Evolutionary conservation across 2,329 filamentous ascomycete genomes (phyloP).

Genomic region (Calonectria pseudoreteaudii): DNA sequence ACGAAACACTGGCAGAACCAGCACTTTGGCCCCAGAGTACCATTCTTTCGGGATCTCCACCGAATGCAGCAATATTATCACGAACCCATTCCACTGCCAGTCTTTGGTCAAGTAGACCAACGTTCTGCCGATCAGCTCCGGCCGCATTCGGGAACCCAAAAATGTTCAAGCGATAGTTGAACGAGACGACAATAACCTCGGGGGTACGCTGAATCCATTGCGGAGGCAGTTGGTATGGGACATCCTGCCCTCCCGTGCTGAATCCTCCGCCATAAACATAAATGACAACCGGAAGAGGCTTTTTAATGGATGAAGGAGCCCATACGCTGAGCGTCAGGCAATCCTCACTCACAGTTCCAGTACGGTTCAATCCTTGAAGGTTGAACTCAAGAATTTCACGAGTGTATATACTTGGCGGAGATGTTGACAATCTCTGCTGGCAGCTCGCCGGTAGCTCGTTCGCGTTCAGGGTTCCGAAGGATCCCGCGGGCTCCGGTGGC

Average conservation of each 20-base stretch:
- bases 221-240: background rate
- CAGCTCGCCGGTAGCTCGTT: background rate
- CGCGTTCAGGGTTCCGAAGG: background rate
- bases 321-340: background rate
- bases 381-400: background rate
- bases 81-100: conserved; percentile 61
- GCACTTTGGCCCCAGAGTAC: conserved; percentile 52
- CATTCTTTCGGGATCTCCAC: conserved; percentile 57
- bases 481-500: background rate
- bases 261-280: background rate
- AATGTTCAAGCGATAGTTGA: background rate
- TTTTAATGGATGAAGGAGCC: background rate
- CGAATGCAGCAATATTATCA: conserved; percentile 59
- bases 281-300: background rate
- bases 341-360: background rate
- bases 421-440: background rate
- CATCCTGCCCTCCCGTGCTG: background rate
- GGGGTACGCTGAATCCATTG: conserved; percentile 1
- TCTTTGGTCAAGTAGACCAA: conserved; percentile 62
- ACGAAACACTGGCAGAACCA: conserved; percentile 10
- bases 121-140: conserved; percentile 48
- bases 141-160: background rate
- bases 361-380: background rate
- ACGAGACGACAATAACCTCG: background rate
- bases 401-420: background rate